Percentiles rank a stretch among this genome's conserved stretches.
Conservation (phyloP, 2,329 filamentous ascomycete species). For the Penicillium sp. region DNA sequence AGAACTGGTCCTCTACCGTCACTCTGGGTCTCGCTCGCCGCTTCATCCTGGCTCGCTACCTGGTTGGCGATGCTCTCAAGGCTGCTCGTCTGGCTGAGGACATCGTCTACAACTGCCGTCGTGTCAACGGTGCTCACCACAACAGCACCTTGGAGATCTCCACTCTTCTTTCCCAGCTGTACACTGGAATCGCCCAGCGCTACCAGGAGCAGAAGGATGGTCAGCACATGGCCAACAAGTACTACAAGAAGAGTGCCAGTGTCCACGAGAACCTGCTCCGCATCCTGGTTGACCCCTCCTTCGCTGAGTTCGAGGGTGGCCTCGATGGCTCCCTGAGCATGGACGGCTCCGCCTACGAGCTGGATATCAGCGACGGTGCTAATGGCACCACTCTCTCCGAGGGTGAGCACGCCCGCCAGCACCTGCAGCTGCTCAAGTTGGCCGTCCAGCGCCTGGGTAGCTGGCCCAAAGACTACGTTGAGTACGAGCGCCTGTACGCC, state of each 20-base stretch:
- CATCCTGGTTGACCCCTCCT: conserved; percentile 37
- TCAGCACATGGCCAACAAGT: conserved; percentile 40
- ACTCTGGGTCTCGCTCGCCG: conserved; percentile 56
- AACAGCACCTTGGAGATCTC: conserved; percentile 54
- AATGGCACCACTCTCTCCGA: conserved; percentile 26
- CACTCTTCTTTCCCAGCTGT: conserved; percentile 55
- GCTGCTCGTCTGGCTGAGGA: conserved; percentile 57
- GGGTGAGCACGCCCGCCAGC: conserved; percentile 38
- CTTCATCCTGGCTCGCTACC: conserved; percentile 56
- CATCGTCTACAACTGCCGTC: conserved; percentile 60
- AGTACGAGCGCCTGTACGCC: conserved; percentile 54
- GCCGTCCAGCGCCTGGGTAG: conserved; percentile 44
- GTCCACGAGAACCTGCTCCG: conserved; percentile 45
- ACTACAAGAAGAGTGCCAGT: conserved; percentile 44
- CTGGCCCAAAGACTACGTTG: conserved; percentile 53
- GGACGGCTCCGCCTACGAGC: conserved; percentile 25
- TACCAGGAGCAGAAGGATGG: conserved; percentile 39
- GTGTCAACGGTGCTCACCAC: conserved; percentile 55
- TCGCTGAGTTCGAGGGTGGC: conserved; percentile 34
- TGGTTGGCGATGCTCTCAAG: conserved; percentile 49
- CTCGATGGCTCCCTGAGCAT: conserved; percentile 26
- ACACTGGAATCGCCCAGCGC: conserved; percentile 46
- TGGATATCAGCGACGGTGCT: conserved; percentile 25
- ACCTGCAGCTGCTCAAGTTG: conserved; percentile 45
- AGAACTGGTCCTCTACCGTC: conserved; percentile 47